phyloP scores from a whole-genome alignment of 441 rosid genomes.

The Geranium incanum region DNA sequence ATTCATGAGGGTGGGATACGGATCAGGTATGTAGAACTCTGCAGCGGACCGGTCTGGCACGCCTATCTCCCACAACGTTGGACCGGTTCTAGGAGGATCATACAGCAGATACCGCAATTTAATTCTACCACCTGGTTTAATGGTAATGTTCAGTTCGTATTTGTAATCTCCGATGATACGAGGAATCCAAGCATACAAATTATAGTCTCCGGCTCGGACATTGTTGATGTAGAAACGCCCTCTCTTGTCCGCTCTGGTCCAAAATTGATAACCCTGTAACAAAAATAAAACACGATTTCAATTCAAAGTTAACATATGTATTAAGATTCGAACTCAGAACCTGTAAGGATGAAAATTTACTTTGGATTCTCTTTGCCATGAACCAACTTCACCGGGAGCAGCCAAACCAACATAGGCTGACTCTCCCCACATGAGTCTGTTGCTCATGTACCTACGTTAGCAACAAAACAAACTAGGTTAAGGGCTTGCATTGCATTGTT shows the following conservation, averaged over 20 bases:
- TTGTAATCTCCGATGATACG: constrained; percentile 56
- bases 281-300: not conserved
- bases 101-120: constrained; percentile 46
- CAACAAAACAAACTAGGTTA: not conserved
- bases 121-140: constrained; percentile 47
- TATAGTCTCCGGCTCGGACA: constrained; percentile 34
- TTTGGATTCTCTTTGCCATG: constrained; percentile 78
- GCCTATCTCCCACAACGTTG: constrained; percentile 88
- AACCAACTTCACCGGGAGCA: constrained; percentile 54
- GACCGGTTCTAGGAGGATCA: constrained; percentile 70
- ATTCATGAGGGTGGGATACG: constrained; percentile 53
- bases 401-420: constrained; percentile 65
- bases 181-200: constrained; percentile 53
- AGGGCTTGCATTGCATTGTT: not conserved
- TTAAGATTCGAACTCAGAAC: too few relatives aligned
- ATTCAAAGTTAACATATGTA: too few relatives aligned
- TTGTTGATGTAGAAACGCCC: constrained; percentile 43
- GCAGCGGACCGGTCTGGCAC: constrained; percentile 69
- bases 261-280: constrained; percentile 46
- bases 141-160: constrained; percentile 27
- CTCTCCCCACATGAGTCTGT: not conserved
- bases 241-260: constrained; percentile 42
- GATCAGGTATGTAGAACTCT: constrained; percentile 70
- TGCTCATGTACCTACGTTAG: not conserved
- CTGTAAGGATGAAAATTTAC: constrained; percentile 18